Evolutionary conservation across 768 basidiomycete species (phyloP).

Genomic region (Tylopilus rubrobrunneus): DNA sequence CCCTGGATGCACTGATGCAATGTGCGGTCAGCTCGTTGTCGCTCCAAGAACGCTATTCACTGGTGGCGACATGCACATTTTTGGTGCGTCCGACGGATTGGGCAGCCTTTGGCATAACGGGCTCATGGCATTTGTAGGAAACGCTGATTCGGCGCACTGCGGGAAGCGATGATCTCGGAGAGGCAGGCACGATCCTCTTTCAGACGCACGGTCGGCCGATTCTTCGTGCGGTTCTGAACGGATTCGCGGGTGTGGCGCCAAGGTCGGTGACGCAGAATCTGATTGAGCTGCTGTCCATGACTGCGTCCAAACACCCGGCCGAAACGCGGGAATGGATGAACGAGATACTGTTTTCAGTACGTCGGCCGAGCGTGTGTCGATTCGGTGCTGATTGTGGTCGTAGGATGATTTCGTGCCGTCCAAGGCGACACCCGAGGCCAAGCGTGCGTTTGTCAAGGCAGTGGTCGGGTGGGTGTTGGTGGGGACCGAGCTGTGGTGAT

Average conservation of each 20-base stretch:
- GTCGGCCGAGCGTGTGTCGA: background rate
- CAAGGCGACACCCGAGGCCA: slow-evolving; percentile 70
- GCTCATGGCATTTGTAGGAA: slow-evolving; percentile 36
- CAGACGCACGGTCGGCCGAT: slow-evolving; percentile 58
- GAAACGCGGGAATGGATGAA: slow-evolving; percentile 68
- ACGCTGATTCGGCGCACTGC: slow-evolving; percentile 65
- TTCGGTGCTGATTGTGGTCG: slow-evolving; percentile 1
- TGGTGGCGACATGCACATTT: slow-evolving; percentile 79
- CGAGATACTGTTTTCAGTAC: slow-evolving; percentile 65
- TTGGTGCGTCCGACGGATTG: slow-evolving; percentile 48
- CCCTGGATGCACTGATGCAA: slow-evolving; percentile 66
- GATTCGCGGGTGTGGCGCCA: slow-evolving; percentile 83
- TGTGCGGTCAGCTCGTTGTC: slow-evolving; percentile 64
- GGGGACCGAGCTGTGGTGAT: background rate
- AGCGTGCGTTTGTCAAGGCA: slow-evolving; percentile 72
- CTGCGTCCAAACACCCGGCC: slow-evolving; percentile 54
- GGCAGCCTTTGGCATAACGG: background rate
- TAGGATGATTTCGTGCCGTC: slow-evolving; percentile 74
- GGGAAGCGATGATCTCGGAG: slow-evolving; percentile 54
- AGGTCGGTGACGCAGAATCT: slow-evolving; percentile 80
- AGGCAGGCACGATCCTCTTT: slow-evolving; percentile 50
- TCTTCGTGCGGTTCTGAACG: slow-evolving; percentile 69
- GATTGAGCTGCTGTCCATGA: slow-evolving; percentile 71
- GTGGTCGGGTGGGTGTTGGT: slow-evolving; percentile 51
- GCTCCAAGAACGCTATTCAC: slow-evolving; percentile 80